A percentile compares a stretch with the other conserved stretches of the same genome.
Evolutionary conservation across 2,329 filamentous ascomycete genomes (phyloP).

Genomic region (Sporothrix euskadiensis): DNA sequence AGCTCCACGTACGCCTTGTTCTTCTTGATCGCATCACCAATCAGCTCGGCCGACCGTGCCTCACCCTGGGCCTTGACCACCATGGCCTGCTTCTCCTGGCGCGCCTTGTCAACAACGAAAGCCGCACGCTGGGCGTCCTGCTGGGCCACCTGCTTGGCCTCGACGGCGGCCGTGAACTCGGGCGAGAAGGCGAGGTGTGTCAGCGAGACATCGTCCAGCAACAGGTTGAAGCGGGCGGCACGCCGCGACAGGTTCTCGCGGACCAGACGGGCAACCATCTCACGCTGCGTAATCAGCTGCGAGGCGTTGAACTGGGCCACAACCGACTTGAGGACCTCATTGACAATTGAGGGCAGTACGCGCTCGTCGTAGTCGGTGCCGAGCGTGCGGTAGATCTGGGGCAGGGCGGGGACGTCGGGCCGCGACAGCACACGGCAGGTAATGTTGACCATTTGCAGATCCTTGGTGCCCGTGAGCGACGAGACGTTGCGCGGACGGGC

Average conservation of each 20-base stretch:
- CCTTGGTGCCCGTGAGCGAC: conserved; percentile 96
- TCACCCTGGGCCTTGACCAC: conserved; percentile 99
- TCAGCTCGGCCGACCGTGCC: conserved; percentile 93
- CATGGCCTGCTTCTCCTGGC: conserved; percentile 99
- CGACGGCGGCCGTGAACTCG: conserved; percentile 71
- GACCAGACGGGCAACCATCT: conserved; percentile 89
- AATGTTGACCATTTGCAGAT: conserved; percentile 99
- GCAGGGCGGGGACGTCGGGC: conserved; percentile 86
- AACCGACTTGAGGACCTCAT: conserved; percentile 98
- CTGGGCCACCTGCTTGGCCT: conserved; percentile 73
- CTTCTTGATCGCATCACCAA: conserved; percentile 99
- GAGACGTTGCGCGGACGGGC: conserved; percentile 96
- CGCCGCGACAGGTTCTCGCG: conserved; percentile 88
- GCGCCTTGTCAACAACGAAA: conserved; percentile 97
- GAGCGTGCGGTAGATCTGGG: conserved; percentile 98
- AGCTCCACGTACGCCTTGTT: conserved; percentile 94
- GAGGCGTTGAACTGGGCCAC: conserved; percentile 98
- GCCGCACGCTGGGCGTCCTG: conserved; percentile 97
- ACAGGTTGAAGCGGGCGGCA: conserved; percentile 94
- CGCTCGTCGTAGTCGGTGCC: conserved; percentile 98
- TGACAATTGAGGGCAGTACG: conserved; percentile 96
- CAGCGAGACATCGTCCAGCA: conserved; percentile 94
- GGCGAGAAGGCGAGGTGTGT: conserved; percentile 77
- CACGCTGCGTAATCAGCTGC: conserved; percentile 97
- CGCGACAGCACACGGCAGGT: conserved; percentile 93